These are phyloP conservation scores for Monosporascus cannonballus DNA, from an alignment of 2,329 filamentous ascomycete species.

Conservation along the genomic window DNA sequence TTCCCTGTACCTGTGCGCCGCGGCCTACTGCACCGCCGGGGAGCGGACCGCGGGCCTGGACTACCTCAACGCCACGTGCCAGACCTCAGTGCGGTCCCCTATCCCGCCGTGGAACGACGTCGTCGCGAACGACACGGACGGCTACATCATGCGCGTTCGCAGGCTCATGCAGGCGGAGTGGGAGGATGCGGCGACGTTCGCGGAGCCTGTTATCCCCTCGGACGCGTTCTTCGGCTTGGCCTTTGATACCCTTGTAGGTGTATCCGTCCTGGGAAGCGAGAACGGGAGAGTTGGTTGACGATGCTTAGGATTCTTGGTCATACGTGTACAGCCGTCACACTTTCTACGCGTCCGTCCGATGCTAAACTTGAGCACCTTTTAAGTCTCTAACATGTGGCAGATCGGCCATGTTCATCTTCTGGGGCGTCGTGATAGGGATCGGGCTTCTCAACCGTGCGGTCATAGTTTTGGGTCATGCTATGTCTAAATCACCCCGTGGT, in stretches of 20 bases:
- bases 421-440: slow-evolving; percentile 31
- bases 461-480: neutral
- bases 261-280: neutral
- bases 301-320: slow-evolving; percentile 25
- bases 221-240: slow-evolving; percentile 27
- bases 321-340: slow-evolving; percentile 31
- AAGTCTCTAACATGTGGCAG: slow-evolving; percentile 10
- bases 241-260: slow-evolving; percentile 32
- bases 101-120: slow-evolving; percentile 29
- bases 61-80: slow-evolving; percentile 31
- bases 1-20: slow-evolving; percentile 33
- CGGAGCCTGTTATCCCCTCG: slow-evolving; percentile 29
- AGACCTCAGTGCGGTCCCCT: slow-evolving; percentile 9
- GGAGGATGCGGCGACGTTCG: slow-evolving; percentile 7
- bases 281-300: neutral
- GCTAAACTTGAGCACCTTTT: neutral
- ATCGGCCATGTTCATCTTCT: slow-evolving; percentile 33
- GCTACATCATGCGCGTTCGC: slow-evolving; percentile 24
- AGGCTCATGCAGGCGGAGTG: slow-evolving; percentile 24
- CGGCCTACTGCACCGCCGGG: slow-evolving; percentile 27
- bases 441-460: slow-evolving; percentile 28
- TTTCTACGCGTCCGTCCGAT: slow-evolving; percentile 28
- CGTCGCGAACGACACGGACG: slow-evolving; percentile 27
- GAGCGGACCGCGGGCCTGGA: slow-evolving; percentile 18
- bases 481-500: neutral